A percentile compares a stretch with the other conserved stretches of the same genome.
Conservation (phyloP, 2,329 filamentous ascomycete genomes). For the Lecanosticta acicola region DNA sequence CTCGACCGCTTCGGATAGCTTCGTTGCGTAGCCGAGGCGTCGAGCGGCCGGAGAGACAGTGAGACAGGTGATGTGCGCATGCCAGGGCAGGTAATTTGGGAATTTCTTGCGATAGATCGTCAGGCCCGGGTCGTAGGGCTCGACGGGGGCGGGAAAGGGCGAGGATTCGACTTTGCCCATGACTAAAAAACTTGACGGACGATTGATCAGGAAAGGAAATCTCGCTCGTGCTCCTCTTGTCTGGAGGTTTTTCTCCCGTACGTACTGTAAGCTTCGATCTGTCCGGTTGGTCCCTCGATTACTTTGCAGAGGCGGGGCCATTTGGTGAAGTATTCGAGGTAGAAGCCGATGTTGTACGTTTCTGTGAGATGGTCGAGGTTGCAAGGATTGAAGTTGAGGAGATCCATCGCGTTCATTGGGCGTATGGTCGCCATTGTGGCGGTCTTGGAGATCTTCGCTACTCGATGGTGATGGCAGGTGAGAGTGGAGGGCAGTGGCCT, state of each 20-base stretch:
- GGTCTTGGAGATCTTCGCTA: neutral
- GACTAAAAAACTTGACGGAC: conserved; percentile 60
- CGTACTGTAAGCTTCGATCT: conserved; percentile 90
- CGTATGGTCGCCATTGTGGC: conserved; percentile 54
- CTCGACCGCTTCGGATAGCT: conserved; percentile 75
- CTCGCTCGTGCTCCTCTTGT: too few species aligned
- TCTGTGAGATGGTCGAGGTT: conserved; percentile 97
- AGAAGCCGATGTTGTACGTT: conserved; percentile 93
- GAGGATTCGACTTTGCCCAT: conserved; percentile 91
- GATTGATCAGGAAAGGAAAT: too few species aligned
- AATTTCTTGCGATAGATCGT: conserved; percentile 37
- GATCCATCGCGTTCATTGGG: conserved; percentile 74
- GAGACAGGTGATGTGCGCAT: conserved; percentile 93
- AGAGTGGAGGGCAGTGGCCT: too few species aligned
- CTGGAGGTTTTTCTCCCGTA: neutral
- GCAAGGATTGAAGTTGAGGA: conserved; percentile 85
- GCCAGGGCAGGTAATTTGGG: conserved; percentile 89
- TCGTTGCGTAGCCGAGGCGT: conserved; percentile 78
- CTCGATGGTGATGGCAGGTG: too few species aligned
- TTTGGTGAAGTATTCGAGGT: conserved; percentile 89
- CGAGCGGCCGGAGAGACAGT: conserved; percentile 85
- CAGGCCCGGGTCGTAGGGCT: conserved; percentile 58
- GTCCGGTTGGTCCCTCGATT: conserved; percentile 77
- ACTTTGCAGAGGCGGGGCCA: conserved; percentile 95
- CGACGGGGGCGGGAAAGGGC: conserved; percentile 66